Conservation (phyloP, 345 rosid genomes). For the Citrus sp. region DNA sequence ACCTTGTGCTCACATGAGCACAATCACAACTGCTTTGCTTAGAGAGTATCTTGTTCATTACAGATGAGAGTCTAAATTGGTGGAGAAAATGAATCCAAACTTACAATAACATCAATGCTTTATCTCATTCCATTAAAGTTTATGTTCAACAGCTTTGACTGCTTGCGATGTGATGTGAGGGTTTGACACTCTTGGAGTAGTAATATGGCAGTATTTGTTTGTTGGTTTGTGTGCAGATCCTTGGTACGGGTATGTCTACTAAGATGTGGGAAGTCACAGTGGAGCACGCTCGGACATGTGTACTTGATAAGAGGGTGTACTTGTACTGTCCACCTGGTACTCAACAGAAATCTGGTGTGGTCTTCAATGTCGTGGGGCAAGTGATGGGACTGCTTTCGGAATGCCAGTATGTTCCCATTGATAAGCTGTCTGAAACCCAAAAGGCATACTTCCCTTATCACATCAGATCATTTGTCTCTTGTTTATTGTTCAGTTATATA, state of each 20-base stretch:
- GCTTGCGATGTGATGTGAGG: background rate
- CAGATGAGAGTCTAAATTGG: background rate
- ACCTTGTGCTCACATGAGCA: background rate
- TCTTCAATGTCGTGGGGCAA: conserved; percentile 90
- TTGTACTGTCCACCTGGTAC: conserved; percentile 54
- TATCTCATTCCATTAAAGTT: background rate
- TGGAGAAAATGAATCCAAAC: background rate
- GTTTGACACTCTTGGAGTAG: background rate
- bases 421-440: conserved; percentile 74
- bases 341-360: conserved; percentile 72
- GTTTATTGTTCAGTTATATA: conserved; percentile 1
- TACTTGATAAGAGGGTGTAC: conserved; percentile 61
- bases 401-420: conserved; percentile 55
- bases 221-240: conserved; percentile 51
- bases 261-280: conserved; percentile 97
- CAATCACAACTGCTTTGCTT: background rate
- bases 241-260: conserved; percentile 97
- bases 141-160: background rate
- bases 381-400: conserved; percentile 74
- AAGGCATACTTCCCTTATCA: conserved; percentile 50
- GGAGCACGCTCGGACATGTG: conserved; percentile 86
- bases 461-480: background rate
- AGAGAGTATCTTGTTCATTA: background rate
- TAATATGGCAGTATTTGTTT: conserved; percentile 1
- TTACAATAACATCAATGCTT: background rate